Conservation (phyloP, 140 eudicot genomes). For the Cichorium intybus region DNA sequence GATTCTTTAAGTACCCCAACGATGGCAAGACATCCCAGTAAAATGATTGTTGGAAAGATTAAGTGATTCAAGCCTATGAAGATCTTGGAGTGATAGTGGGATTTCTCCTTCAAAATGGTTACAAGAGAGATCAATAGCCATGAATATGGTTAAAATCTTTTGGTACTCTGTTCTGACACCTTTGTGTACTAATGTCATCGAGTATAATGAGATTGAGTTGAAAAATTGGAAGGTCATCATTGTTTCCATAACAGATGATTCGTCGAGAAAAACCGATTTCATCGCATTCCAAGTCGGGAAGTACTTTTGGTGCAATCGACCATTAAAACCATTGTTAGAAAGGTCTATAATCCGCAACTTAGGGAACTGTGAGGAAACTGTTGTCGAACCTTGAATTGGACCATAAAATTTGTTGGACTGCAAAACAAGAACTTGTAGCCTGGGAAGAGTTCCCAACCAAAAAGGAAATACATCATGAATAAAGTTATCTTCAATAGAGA, state of each 20-base stretch:
- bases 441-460: background rate
- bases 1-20: too few relatives aligned
- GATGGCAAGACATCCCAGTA: too few relatives aligned
- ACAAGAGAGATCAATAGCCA: background rate
- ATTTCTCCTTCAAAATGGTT: background rate
- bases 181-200: background rate
- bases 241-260: too few relatives aligned
- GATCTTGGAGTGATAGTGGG: too few relatives aligned
- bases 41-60: too few relatives aligned
- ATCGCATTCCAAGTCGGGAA: background rate
- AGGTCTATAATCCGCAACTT: background rate
- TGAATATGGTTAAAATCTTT: background rate
- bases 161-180: background rate
- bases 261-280: background rate
- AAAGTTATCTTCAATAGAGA: background rate
- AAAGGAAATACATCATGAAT: background rate
- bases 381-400: background rate
- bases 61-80: too few relatives aligned
- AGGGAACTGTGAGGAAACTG: background rate
- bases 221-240: background rate
- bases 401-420: background rate
- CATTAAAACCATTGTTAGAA: background rate
- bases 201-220: background rate
- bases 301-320: background rate
- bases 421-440: background rate